Conservation (phyloP, 805 yeast species). For the Candida nitratophila region DNA sequence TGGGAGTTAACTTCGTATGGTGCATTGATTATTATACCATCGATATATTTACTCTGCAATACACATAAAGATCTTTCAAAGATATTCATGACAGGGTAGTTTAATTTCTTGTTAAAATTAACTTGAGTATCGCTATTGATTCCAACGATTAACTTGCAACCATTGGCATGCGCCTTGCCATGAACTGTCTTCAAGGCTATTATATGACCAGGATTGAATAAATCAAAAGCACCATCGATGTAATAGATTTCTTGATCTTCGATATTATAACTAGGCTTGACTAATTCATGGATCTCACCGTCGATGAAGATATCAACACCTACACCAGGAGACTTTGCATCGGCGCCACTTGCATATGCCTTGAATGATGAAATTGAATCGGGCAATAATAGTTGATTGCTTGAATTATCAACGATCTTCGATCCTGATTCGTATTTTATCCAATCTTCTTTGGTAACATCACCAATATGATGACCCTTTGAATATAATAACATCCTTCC, state of each 20-base stretch:
- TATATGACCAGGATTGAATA: slow-evolving; percentile 91
- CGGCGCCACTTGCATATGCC: slow-evolving; percentile 53
- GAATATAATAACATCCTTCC: slow-evolving; percentile 71
- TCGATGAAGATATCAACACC: slow-evolving; percentile 43
- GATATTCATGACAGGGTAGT: slow-evolving; percentile 80
- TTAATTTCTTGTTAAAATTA: slow-evolving; percentile 49
- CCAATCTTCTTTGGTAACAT: slow-evolving; percentile 23
- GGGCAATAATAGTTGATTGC: slow-evolving; percentile 15
- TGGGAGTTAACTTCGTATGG: slow-evolving; percentile 42
- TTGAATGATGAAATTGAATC: slow-evolving; percentile 37
- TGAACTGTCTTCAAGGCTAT: slow-evolving; percentile 52
- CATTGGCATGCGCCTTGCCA: slow-evolving; percentile 22
- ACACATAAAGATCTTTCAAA: slow-evolving; percentile 84
- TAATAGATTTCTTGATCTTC: slow-evolving; percentile 32
- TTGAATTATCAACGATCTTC: not conserved
- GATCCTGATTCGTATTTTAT: not conserved
- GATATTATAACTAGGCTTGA: slow-evolving; percentile 25
- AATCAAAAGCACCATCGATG: slow-evolving; percentile 82
- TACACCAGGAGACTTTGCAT: slow-evolving; percentile 53
- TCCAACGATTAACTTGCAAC: slow-evolving; percentile 50
- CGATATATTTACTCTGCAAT: slow-evolving; percentile 79
- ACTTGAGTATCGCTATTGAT: slow-evolving; percentile 53
- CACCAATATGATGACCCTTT: slow-evolving; percentile 47
- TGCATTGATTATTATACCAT: slow-evolving; percentile 67
- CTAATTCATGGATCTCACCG: slow-evolving; percentile 22